Percentiles rank a stretch among this genome's conserved stretches.
These are phyloP conservation scores for Physcomitrium patens DNA, from an alignment of 225 moss, liverwort and hornwort genomes.

Conservation along the genomic window DNA sequence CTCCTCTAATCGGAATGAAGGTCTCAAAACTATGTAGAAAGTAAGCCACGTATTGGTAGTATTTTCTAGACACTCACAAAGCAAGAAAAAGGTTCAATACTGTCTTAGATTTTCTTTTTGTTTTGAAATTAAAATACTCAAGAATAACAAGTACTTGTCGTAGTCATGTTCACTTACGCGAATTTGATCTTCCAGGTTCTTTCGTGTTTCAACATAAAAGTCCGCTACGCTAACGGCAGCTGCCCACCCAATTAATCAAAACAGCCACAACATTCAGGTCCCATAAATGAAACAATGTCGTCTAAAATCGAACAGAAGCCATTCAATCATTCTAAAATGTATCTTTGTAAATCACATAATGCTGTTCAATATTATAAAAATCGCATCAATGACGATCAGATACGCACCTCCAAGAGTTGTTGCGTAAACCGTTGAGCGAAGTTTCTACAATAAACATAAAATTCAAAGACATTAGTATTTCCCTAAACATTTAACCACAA, in stretches of 20 bases:
- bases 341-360: slow-evolving; percentile 7
- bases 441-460: slow-evolving; percentile 42
- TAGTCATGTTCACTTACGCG: slow-evolving; percentile 56
- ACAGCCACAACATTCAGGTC: slow-evolving; percentile 27
- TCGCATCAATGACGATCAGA: background rate
- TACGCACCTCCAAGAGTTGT: slow-evolving; percentile 51
- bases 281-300: background rate
- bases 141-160: background rate
- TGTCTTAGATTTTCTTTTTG: background rate
- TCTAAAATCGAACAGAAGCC: background rate
- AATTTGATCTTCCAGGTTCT: slow-evolving; percentile 94
- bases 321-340: background rate
- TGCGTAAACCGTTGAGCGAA: slow-evolving; percentile 42
- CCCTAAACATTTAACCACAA: background rate
- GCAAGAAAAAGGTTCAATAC: background rate
- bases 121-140: background rate
- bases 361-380: background rate
- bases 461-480: slow-evolving; percentile 25
- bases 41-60: background rate
- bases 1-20: background rate
- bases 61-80: background rate
- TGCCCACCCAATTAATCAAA: slow-evolving; percentile 35
- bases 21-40: background rate
- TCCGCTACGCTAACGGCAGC: slow-evolving; percentile 71
- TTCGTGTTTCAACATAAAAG: slow-evolving; percentile 80